Evolutionary conservation across 345 rosid species (phyloP).

Genomic region (Mallotus nudiflorus): DNA sequence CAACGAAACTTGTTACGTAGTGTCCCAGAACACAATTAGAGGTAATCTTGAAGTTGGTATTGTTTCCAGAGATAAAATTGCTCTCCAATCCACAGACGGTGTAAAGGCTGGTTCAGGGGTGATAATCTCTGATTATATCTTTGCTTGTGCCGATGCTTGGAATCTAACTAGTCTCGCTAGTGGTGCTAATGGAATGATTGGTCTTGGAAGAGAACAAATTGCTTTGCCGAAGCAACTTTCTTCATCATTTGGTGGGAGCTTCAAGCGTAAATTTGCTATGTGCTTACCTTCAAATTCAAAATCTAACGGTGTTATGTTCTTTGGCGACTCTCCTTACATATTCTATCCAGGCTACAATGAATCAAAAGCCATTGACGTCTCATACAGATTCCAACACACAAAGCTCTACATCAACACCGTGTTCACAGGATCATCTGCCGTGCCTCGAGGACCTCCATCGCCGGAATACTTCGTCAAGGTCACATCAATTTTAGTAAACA

Average conservation of each 20-base stretch:
- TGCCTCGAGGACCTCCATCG: background rate
- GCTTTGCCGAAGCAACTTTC: conserved; percentile 11
- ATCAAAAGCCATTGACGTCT: conserved; percentile 16
- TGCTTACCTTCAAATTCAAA: conserved; percentile 23
- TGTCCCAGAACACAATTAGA: background rate
- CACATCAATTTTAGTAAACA: conserved; percentile 20
- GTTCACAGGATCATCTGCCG: background rate
- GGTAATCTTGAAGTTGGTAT: background rate
- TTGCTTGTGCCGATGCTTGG: conserved; percentile 7
- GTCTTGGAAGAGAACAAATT: background rate
- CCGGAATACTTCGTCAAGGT: conserved; percentile 25
- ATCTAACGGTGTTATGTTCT: conserved; percentile 14
- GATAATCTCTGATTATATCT: conserved; percentile 9
- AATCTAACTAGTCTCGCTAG: background rate
- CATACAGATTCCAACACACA: conserved; percentile 12
- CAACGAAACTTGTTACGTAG: background rate
- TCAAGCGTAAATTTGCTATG: conserved; percentile 11
- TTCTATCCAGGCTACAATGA: conserved; percentile 19
- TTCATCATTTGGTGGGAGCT: conserved; percentile 3
- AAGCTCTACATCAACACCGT: conserved; percentile 9
- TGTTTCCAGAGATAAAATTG: conserved; percentile 8
- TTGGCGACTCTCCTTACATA: conserved; percentile 23
- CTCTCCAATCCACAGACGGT: background rate
- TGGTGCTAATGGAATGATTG: conserved; percentile 12
- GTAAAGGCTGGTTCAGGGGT: conserved; percentile 13